Evolutionary conservation across 2,329 filamentous ascomycete species (phyloP), one percentile per base, ranked within the genome.

Genomic region (Hypomyces rosellus): DNA sequence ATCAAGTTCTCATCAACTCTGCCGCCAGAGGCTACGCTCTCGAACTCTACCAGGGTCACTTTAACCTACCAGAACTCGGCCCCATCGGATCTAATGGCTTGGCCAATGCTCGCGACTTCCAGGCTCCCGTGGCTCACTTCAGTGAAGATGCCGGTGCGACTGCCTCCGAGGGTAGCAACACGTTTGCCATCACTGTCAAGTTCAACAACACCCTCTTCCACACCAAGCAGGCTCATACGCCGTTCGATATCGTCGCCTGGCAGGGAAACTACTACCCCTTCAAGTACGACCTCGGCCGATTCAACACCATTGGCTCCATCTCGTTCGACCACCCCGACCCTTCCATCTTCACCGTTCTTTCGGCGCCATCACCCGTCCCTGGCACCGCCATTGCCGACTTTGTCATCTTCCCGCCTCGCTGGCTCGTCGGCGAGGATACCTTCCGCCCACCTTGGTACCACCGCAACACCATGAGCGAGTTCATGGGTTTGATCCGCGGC

Each of bases 221-320:
- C 16, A 81, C 83, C 11, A 71, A 62, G 40, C 87, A 90, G 68
- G 68, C 74, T 9, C 87, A 90, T 65, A 85, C 82, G 0, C 87
- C 87, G 0, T 92, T 90, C 59, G 86, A 92, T 62, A 80, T 91
- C 0, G 87, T 89, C 2, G 85, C 83, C 4, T 91, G 87, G 86
- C 87, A 91, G 63, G 88, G 88, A 40, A 87, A 82, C 58, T 90
- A 88, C 70, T 85, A 86, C 55, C 88, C 88, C 0, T 89, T 83
- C 74, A 92, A 91, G 67, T 92, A 91, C 69, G 87, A 91, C 61
- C 75, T 92, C 1, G 85, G 84, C 14, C 81, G 85, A 18, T 91
- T 89, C 74, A 86, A 84, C 65, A 81, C 81, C 40, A 83, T 91
- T 34, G 87, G 87, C 34, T 82, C 76, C 53, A 81, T 88, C 57